Base-by-base conservation (phyloP, 805 yeast species). In the Teunomyces barrocoloradensis region DNA sequence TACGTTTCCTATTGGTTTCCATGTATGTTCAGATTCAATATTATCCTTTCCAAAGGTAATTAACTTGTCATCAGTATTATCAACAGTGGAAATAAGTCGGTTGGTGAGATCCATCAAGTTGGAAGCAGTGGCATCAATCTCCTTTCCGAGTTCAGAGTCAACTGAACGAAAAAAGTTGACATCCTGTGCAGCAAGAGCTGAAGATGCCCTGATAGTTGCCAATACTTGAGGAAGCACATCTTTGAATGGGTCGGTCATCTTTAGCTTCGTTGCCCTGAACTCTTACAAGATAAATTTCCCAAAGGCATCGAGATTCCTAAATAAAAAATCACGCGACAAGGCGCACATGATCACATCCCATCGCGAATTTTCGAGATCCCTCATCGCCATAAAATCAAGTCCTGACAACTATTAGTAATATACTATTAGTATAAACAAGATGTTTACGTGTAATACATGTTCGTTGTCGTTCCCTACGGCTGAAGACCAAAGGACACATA, bases 121-220 rank as follows among this genome's bases (percentile, higher is more conserved):
- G 12, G 64, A 60, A 3, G 82, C 73, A 0, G 78, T 59, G 1
- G 54, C 53, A 7, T 72, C 71, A 42, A 83, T 61, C 11, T 73
- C 59, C 0, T 58, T 52, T 6, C 74, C 65, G 11, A 83, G 59
- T 1, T 63, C 58, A 3, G 69, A 56, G 56, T 88, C 92, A 10
- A 89, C 59, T 41, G 87, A 81, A 40, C 75, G 71, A 63, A 82
- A 81, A 58, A 91, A 94, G 27, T 77, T 80, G n/a, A 90, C 76
- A 69, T 92, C 98, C 47, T 87, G 87, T 0, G 89, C 80, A 2
- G 87, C 86, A 37, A 91, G 64, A 2, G 87, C 82, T 3, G 85
- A 72, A 0, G 96, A 76, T 2, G 85, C 78, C 50, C 95, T 72
- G 34, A 87, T 80, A 3, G 84, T 69, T 9, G 77, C 71, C 42